A percentile compares a stretch with the other conserved stretches of the same genome.
Evolutionary conservation across 345 rosid species (phyloP).

Genomic region (Trapa bicornis): DNA sequence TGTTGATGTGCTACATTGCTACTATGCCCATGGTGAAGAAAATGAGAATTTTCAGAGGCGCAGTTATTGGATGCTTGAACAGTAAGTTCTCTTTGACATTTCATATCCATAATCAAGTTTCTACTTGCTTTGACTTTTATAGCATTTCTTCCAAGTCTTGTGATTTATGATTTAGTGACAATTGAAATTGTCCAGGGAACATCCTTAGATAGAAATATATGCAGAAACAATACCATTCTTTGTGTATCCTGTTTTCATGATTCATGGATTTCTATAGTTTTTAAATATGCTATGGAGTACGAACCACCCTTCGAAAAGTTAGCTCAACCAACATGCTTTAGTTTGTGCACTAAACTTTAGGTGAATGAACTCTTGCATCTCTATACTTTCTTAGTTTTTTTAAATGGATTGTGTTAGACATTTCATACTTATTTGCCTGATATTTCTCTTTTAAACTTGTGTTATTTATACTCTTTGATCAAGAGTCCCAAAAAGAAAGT

Average conservation of each 20-base stretch:
- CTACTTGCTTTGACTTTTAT: neutral
- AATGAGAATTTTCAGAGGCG: constrained; percentile 88
- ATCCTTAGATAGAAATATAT: neutral
- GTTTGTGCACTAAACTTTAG: neutral
- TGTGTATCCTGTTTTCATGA: neutral
- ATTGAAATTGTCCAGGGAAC: neutral
- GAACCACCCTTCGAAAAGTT: neutral
- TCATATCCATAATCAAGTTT: neutral
- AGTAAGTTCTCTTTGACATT: constrained; percentile 30
- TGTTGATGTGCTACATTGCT: constrained; percentile 82
- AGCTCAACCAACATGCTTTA: neutral
- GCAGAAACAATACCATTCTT: neutral
- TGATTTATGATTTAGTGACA: neutral
- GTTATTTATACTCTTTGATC: neutral
- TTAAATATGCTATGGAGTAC: neutral
- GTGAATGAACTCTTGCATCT: too few relatives aligned
- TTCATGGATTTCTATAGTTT: neutral
- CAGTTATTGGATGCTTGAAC: constrained; percentile 94
- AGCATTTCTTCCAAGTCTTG: neutral
- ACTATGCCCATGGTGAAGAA: constrained; percentile 95
- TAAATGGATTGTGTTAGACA: neutral
- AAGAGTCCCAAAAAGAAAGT: neutral
- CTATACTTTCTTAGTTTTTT: neutral
- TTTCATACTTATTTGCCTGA: neutral
- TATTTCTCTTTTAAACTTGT: neutral